Evolutionary conservation across 495 filamentous ascomycete genomes (phyloP), one percentile per base, ranked within the genome.

Genomic region (Hypoxylon perforatum): DNA sequence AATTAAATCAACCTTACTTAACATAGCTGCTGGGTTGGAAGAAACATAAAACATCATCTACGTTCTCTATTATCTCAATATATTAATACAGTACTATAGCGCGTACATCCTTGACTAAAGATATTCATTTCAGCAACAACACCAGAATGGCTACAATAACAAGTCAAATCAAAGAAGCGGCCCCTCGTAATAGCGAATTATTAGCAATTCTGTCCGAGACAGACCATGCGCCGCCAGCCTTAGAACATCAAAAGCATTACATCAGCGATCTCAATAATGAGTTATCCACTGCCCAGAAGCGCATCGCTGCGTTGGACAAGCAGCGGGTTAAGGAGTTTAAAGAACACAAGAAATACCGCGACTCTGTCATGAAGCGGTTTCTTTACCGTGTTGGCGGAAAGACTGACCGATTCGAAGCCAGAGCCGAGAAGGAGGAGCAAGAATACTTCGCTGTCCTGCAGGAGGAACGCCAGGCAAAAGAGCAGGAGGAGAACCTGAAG

Each of bases 361-460:
- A 84, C 69, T 80, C 76, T 0, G 72, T 77, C 39, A 69, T 84
- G 60, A 75, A 73, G 18, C 78, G 81, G 15, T 76, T 81, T 54
- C 77, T 77, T 4, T 80, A 81, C 71, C 78, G 77, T 21, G 68
- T 81, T 0, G 69, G 76, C 8, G 80, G 82, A 21, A 76, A 76
- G 54, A 76, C 69, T 12, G 76, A 75, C 15, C 75, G 77, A 36
- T 81, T 84, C 62, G 74, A 65, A 17, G 73, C 70, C 12, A 74
- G 73, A 42, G 80, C 79, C 14, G 63, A 71, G 17, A 83, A 84
- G 67, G 82, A 85, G 54, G 83, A 84, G 71, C 62, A 65, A 14
- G 81, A 84, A 56, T 83, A 83, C 65, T 76, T 82, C 33, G 74
- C 77, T 10, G 80, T 77, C 6, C 68, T 82, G 46, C 76, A 81